phyloP scores from a whole-genome alignment of 208 protist genomes.

The Trypanosomatidae sp. region DNA sequence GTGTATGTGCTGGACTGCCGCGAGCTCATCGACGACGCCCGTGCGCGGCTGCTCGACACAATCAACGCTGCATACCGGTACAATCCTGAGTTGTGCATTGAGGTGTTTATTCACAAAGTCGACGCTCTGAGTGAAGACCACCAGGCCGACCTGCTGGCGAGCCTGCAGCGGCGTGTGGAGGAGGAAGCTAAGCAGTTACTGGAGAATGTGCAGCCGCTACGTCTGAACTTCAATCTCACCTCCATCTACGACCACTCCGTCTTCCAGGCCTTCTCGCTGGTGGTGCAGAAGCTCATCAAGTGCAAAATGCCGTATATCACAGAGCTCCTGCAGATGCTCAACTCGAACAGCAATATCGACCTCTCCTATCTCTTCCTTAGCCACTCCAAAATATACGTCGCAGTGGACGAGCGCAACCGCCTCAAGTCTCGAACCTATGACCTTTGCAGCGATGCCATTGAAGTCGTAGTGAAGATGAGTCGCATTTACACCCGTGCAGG shows the following conservation, averaged over 20 bases:
- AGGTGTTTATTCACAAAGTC: conserved; percentile 93
- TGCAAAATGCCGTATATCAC: conserved; percentile 79
- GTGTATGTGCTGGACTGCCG: conserved; percentile 90
- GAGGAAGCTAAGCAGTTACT: conserved; percentile 77
- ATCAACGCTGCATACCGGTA: conserved; percentile 75
- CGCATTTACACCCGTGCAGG: conserved; percentile 47
- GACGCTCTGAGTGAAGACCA: conserved; percentile 88
- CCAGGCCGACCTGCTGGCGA: conserved; percentile 76
- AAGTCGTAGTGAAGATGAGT: conserved; percentile 78
- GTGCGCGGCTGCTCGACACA: conserved; percentile 74
- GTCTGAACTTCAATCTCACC: conserved; percentile 90
- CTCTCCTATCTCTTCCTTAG: conserved; percentile 88
- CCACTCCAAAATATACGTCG: conserved; percentile 86
- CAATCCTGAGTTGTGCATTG: conserved; percentile 75
- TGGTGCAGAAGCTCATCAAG: conserved; percentile 86
- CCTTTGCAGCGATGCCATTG: conserved; percentile 87
- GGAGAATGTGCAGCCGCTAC: conserved; percentile 54
- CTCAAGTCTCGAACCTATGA: conserved; percentile 82
- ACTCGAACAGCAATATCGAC: conserved; percentile 87
- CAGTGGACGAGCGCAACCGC: conserved; percentile 79
- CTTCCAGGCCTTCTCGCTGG: conserved; percentile 89
- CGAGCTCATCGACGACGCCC: conserved; percentile 82
- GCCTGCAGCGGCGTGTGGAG: conserved; percentile 78
- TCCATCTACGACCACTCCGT: conserved; percentile 92
- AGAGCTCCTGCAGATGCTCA: conserved; percentile 85